A percentile compares a stretch with the other conserved stretches of the same genome.
phyloP scores from a whole-genome alignment of 139 green algal genomes.

The Chlorella sorokiniana region DNA sequence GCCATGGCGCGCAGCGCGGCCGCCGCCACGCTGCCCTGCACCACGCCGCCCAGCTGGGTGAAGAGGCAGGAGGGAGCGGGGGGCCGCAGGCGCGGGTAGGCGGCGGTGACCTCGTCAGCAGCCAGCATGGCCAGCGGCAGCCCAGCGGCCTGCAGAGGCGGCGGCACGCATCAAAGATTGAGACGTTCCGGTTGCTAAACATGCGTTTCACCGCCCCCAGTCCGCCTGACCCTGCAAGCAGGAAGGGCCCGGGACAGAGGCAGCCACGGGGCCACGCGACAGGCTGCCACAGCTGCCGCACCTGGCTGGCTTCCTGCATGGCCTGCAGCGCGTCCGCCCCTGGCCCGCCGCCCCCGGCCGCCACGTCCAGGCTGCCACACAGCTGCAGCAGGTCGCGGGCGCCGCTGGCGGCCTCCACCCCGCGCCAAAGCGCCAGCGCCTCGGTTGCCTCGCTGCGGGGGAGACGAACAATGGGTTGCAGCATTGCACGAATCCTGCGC shows the following conservation, averaged over 20 bases:
- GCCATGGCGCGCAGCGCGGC: constrained; percentile 16
- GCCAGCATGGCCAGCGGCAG: constrained; percentile 18
- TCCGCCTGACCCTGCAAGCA: background rate
- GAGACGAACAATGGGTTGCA: background rate
- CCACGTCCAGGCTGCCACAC: constrained; percentile 19
- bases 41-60: background rate
- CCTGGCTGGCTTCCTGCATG: constrained; percentile 17
- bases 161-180: background rate
- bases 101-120: background rate
- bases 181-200: too few relatives aligned
- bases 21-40: constrained; percentile 7
- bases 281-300: background rate
- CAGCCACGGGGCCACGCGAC: background rate
- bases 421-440: constrained; percentile 14
- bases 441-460: constrained; percentile 12
- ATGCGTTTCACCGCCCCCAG: too few relatives aligned
- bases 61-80: background rate
- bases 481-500: background rate
- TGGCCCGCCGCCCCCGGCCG: constrained; percentile 10
- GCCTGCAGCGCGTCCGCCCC: constrained; percentile 3
- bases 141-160: constrained; percentile 6
- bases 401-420: background rate
- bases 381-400: constrained; percentile 20
- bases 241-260: background rate
- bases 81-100: constrained; percentile 13